Conservation (phyloP, 2,329 filamentous ascomycete genomes). For the Metarhizium rileyi region DNA sequence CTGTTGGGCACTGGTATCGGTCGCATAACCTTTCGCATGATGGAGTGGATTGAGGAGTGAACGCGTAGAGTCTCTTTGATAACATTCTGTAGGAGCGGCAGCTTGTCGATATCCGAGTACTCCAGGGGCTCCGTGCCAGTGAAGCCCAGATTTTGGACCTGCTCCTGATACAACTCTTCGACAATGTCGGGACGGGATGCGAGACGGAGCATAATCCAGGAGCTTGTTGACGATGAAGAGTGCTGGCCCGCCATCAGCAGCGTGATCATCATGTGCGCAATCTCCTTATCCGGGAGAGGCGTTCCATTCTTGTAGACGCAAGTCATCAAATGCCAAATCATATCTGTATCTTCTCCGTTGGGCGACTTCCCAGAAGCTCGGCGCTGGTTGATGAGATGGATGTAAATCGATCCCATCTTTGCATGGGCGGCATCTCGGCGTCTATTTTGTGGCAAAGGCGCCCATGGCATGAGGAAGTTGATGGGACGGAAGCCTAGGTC, state of each 20-base stretch:
- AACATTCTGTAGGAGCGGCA: conserved; percentile 52
- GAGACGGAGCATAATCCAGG: conserved; percentile 68
- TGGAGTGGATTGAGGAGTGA: conserved; percentile 63
- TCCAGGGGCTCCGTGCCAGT: conserved; percentile 36
- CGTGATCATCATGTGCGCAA: conserved; percentile 81
- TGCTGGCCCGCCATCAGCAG: conserved; percentile 79
- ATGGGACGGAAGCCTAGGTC: conserved; percentile 67
- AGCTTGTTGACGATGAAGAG: conserved; percentile 65
- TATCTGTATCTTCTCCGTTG: conserved; percentile 44
- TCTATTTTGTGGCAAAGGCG: conserved; percentile 66
- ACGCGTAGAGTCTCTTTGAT: conserved; percentile 65
- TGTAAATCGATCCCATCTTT: conserved; percentile 62
- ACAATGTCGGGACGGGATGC: conserved; percentile 59
- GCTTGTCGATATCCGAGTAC: conserved; percentile 48
- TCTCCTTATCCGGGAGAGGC: conserved; percentile 60
- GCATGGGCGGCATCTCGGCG: conserved; percentile 60
- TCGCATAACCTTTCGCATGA: conserved; percentile 63
- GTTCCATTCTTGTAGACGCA: conserved; percentile 67
- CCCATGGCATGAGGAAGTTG: conserved; percentile 77
- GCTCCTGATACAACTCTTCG: conserved; percentile 62
- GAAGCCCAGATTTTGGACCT: conserved; percentile 38
- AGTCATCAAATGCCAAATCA: conserved; percentile 73
- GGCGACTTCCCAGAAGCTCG: conserved; percentile 30
- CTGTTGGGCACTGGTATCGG: conserved; percentile 50
- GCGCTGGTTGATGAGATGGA: conserved; percentile 58